Evolutionary conservation across 2,329 filamentous ascomycete genomes (phyloP), one percentile per base, ranked within the genome.

Genomic region (Gliomastix tumulicola): DNA sequence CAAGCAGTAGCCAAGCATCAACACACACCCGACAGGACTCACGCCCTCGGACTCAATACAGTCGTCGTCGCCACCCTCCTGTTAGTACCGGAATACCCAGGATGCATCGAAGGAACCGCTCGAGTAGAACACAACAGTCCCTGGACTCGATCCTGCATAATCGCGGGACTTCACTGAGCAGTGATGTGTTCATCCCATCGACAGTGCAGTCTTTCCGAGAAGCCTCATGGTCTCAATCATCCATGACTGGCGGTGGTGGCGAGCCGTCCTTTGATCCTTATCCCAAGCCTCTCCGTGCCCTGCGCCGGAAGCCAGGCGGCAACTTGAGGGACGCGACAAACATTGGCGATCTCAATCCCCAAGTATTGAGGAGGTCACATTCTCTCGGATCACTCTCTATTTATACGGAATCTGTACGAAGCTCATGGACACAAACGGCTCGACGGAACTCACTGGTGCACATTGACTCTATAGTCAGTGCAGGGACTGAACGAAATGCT

Each of bases 241-340:
- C 76, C 3, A 60, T 69, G 17, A 62, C 62, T 6, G 67, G 65
- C 5, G 51, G 63, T n/a, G n/a, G n/a, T n/a, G n/a, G n/a, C n/a
- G 25, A 28, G 25, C 13, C 7, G n/a, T 28, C 25, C 10, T 2
- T 28, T 28, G 25, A 28, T 28, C 25, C 67, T 3, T 55, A 69
- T 33, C 68, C 73, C 2, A 61, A 63, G 16, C 76, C 77, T n/a
- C 59, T 75, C 7, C 74, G 80, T 31, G 68, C 82, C 30, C 68
- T 92, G 42, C 73, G 86, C 41, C 69, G 86, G 51, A 72, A 81
- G 12, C 86, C 84, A 7, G 86, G 85, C 33, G 84, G 86, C 22
- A 79, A 90, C 54, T 60, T 92, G 33, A 74, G 82, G 43, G 82
- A 79, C 13, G 82, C 76, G 25, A 72, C 71, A 15, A 82, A 81